A percentile compares a stretch with the other conserved stretches of the same genome.
phyloP scores from a whole-genome alignment of 495 filamentous ascomycete genomes.

The Aspergillus egyptiacus region DNA sequence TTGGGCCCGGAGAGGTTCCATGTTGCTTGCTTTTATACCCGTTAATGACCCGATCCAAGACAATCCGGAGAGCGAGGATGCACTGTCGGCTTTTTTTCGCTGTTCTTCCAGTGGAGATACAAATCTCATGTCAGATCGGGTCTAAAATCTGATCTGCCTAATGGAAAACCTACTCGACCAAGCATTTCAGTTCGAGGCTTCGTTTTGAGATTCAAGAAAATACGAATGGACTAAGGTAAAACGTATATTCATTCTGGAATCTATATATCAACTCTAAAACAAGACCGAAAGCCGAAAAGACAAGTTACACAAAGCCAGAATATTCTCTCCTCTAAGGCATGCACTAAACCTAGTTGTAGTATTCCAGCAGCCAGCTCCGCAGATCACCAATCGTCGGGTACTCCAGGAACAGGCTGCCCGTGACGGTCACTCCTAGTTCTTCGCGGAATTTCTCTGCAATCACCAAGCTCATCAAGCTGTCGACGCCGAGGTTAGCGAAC shows the following conservation, averaged over 20 bases:
- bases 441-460: conserved; percentile 32
- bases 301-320: not conserved
- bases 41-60: not conserved
- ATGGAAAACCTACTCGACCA: too few species aligned
- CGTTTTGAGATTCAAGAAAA: too few species aligned
- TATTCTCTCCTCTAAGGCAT: not conserved
- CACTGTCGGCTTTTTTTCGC: not conserved
- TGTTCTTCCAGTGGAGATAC: not conserved
- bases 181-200: too few species aligned
- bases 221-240: not conserved
- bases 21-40: not conserved
- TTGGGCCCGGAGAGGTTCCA: not conserved
- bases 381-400: conserved; percentile 34
- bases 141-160: too few species aligned
- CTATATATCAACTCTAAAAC: not conserved
- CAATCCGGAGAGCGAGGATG: not conserved
- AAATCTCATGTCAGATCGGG: not conserved
- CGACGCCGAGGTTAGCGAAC: conserved; percentile 45
- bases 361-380: conserved; percentile 18
- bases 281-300: not conserved
- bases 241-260: not conserved
- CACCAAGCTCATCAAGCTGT: conserved; percentile 45
- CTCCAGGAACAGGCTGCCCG: conserved; percentile 32
- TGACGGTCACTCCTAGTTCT: conserved; percentile 30
- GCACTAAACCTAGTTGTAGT: conserved; percentile 9